Conservation (phyloP, 768 basidiomycete genomes). For the Hericium rajendrae region DNA sequence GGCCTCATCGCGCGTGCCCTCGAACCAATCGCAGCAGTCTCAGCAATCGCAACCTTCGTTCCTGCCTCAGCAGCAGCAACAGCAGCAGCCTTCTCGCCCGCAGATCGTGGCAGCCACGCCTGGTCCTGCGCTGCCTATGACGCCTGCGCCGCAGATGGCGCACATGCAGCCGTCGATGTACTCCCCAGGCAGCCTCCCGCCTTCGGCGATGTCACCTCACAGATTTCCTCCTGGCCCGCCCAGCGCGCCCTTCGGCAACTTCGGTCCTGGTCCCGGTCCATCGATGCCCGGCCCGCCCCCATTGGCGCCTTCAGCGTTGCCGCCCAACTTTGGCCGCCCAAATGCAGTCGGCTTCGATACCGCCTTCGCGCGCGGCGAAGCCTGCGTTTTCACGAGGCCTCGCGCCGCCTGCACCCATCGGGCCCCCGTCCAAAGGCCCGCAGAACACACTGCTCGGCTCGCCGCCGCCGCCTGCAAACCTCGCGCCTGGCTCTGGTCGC, state of each 20-base stretch:
- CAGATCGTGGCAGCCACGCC: slow-evolving; percentile 15
- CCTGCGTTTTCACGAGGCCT: slow-evolving; percentile 25
- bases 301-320: slow-evolving; percentile 42
- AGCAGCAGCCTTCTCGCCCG: slow-evolving; percentile 28
- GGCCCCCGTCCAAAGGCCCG: slow-evolving; percentile 21
- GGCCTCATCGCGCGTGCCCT: slow-evolving; percentile 27
- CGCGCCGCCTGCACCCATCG: slow-evolving; percentile 42
- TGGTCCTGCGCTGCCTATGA: neutral
- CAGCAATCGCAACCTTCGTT: slow-evolving; percentile 26
- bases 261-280: slow-evolving; percentile 24
- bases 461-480: slow-evolving; percentile 26
- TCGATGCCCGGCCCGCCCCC: slow-evolving; percentile 27
- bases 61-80: slow-evolving; percentile 41
- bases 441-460: slow-evolving; percentile 27
- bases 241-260: slow-evolving; percentile 39
- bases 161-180: slow-evolving; percentile 27
- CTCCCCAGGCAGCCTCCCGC: slow-evolving; percentile 28
- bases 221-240: slow-evolving; percentile 32
- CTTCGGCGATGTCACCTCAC: slow-evolving; percentile 46
- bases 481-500: slow-evolving; percentile 42
- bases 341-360: slow-evolving; percentile 44
- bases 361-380: slow-evolving; percentile 34
- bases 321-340: slow-evolving; percentile 36
- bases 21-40: slow-evolving; percentile 17
- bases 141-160: slow-evolving; percentile 28